Percentiles rank a stretch among this genome's conserved stretches.
Evolutionary conservation across 306 rosid species (phyloP).

Genomic region (Senna siamea): DNA sequence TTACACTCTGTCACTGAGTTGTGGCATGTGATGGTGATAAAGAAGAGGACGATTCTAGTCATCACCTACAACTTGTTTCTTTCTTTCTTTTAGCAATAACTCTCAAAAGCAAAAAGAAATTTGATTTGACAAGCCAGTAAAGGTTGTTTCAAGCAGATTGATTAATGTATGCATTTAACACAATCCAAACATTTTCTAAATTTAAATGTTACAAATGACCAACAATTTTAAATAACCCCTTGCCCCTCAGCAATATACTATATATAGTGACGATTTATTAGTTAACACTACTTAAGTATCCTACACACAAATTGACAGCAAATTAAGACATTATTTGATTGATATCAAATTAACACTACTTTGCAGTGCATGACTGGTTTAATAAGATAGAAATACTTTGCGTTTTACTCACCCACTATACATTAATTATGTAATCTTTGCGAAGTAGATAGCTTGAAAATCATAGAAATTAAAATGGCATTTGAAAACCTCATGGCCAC

Average conservation of each 20-base stretch:
- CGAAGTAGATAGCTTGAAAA: not conserved
- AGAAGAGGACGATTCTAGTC: conserved; percentile 28
- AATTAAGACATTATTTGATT: too few species aligned
- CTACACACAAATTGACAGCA: not conserved
- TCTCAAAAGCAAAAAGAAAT: conserved; percentile 26
- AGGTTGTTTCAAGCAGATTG: not conserved
- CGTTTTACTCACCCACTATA: not conserved
- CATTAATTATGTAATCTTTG: not conserved
- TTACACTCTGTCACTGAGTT: conserved; percentile 21
- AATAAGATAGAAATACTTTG: not conserved
- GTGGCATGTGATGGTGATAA: conserved; percentile 37
- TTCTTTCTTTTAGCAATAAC: conserved; percentile 19
- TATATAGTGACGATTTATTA: not conserved
- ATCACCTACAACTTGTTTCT: not conserved
- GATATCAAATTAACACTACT: not conserved
- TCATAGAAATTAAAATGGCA: not conserved
- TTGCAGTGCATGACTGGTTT: not conserved
- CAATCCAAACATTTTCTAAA: not conserved
- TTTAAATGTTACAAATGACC: not conserved
- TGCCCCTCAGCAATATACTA: not conserved
- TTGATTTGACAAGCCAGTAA: conserved; percentile 38
- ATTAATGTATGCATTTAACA: not conserved
- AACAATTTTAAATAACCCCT: not conserved
- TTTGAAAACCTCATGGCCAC: not conserved
- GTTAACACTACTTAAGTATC: not conserved